phyloP scores from a whole-genome alignment of 169 alveolate genomes.

The Cryptosporidium viatorum region DNA sequence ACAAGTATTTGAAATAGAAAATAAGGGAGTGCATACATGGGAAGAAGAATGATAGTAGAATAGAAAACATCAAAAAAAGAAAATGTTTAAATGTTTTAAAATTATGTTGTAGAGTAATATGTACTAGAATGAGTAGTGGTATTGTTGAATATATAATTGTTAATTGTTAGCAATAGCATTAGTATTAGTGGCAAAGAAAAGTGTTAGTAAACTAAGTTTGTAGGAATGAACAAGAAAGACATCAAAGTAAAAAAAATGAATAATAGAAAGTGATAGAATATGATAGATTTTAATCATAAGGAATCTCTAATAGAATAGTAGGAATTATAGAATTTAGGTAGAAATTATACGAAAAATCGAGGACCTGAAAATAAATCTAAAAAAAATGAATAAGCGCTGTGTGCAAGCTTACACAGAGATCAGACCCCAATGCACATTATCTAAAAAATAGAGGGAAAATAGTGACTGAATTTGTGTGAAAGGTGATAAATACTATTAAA shows the following conservation, averaged over 20 bases:
- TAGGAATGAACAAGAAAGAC: neutral
- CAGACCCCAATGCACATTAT: slow-evolving; percentile 49
- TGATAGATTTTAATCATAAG: no score
- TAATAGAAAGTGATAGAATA: no score
- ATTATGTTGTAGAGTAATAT: no score
- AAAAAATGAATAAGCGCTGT: slow-evolving; percentile 46
- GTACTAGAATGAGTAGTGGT: neutral
- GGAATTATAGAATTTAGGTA: no score
- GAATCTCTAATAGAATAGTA: neutral
- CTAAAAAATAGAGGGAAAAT: slow-evolving; percentile 18
- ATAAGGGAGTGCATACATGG: neutral
- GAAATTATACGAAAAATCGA: neutral
- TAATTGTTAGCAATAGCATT: no score
- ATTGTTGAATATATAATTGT: neutral
- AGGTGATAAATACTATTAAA: neutral
- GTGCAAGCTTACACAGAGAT: slow-evolving; percentile 47
- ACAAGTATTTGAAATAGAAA: neutral
- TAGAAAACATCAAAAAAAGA: neutral
- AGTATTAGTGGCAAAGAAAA: no score
- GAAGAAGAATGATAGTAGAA: neutral
- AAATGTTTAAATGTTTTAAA: neutral
- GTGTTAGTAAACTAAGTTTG: neutral
- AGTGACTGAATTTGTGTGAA: slow-evolving; percentile 15
- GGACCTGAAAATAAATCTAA: slow-evolving; percentile 2
- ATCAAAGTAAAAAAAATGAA: no score